Evolutionary conservation across 148 eudicot genomes (phyloP), one percentile per base, ranked within the genome.

Genomic region (Oxyria digyna): DNA sequence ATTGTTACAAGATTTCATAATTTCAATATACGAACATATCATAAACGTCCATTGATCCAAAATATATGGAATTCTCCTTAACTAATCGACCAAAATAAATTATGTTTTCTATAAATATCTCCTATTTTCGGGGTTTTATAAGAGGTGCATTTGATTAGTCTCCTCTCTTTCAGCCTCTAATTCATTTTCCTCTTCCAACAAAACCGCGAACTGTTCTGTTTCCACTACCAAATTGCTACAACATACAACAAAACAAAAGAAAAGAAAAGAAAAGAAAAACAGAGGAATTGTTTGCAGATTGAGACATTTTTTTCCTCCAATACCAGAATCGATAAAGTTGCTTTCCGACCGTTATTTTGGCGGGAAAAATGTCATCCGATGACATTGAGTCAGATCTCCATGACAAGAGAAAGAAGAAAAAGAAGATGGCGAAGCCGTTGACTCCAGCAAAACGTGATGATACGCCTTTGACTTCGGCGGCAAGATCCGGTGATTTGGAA

Each of bases 371-470:
- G 62, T 10, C 31, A 0, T 54, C 62, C 4, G 27, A 24, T 1
- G 52, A 46, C 11, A 23, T 8, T 0, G 52, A 18, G 23, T 5
- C 52, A n/a, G 52, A 21, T 2, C 62, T 10, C 15, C 15, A 65
- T 63, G 67, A 74, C 57, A 69, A 17, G 72, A 80, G 75, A 78
- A 79, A 73, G 32, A 54, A 9, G 29, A 69, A 17, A 72, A 80
- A 78, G 81, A 79, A 74, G 62, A 54, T 54, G 29, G 62, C 4
- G 31, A 75, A 62, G 74, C 81, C 80, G 57, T 84, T 80, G 33
- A 62, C 76, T 24, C 72, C 74, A 4, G 79, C 76, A 3, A 84
- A 77, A 62, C 72, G 81, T 41, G 88, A 78, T 3, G 88, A 85
- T 26, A 70, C 81, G 3, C 59, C 71, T 29, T 71, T 85, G 75